Conservation (phyloP, 768 basidiomycete genomes). For the Suillus subaureus region DNA sequence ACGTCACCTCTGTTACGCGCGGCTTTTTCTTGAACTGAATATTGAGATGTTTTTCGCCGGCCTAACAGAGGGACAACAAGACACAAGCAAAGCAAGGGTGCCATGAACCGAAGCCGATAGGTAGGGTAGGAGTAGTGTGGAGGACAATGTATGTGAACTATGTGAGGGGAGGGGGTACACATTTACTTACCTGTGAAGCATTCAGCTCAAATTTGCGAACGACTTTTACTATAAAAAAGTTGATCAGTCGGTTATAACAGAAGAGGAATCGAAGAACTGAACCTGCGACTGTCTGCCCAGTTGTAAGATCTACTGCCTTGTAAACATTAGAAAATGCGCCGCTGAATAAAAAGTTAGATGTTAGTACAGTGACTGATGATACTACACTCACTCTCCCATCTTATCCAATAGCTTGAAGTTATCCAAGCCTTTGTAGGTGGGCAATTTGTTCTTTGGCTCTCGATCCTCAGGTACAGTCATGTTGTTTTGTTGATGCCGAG, state of each 20-base stretch:
- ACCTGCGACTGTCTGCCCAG: constrained; percentile 84
- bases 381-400: constrained; percentile 86
- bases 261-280: constrained; percentile 28
- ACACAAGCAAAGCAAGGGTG: constrained; percentile 15
- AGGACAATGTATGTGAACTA: constrained; percentile 27
- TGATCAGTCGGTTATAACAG: constrained; percentile 11
- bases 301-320: constrained; percentile 78
- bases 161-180: constrained; percentile 21
- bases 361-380: constrained; percentile 7
- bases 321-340: constrained; percentile 99
- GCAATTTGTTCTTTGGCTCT: constrained; percentile 75
- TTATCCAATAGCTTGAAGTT: constrained; percentile 75
- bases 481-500: constrained; percentile 48
- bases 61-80: constrained; percentile 51
- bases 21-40: constrained; percentile 95
- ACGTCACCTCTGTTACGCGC: constrained; percentile 92
- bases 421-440: constrained; percentile 84
- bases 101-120: constrained; percentile 26
- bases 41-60: constrained; percentile 92
- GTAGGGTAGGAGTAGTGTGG: constrained; percentile 22
- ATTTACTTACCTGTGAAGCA: constrained; percentile 79
- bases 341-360: constrained; percentile 38
- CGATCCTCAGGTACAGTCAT: constrained; percentile 77
- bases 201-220: constrained; percentile 94
- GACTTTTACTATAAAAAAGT: constrained; percentile 69